Conservation (phyloP, 257 asterid species). For the Lithospermum erythrorhizon region DNA sequence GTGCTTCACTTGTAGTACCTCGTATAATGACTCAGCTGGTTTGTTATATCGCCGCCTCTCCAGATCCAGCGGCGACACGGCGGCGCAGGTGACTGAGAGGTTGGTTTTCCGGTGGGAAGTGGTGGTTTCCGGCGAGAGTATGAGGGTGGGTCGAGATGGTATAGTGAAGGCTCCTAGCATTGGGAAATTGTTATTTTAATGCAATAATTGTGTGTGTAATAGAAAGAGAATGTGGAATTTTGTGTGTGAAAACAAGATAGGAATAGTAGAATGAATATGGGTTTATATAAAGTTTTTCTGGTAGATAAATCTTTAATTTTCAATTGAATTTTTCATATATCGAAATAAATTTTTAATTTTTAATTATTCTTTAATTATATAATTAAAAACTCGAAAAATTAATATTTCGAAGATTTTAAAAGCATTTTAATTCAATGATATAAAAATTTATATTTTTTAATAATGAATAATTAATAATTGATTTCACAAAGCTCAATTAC, state of each 20-base stretch:
- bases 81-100: slow-evolving; percentile 9
- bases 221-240: slow-evolving; percentile 3
- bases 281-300: slow-evolving; percentile 1
- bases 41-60: slow-evolving; percentile 3
- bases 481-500: too few species aligned
- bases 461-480: too few species aligned
- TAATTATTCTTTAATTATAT: too few species aligned
- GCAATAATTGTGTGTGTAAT: background rate
- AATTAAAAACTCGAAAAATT: too few species aligned
- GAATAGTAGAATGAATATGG: background rate
- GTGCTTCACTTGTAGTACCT: slow-evolving; percentile 50
- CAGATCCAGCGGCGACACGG: slow-evolving; percentile 19
- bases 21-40: slow-evolving; percentile 35
- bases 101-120: background rate
- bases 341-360: too few species aligned
- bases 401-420: too few species aligned
- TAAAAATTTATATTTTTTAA: too few species aligned
- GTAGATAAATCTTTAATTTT: too few species aligned
- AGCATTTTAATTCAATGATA: too few species aligned
- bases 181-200: background rate
- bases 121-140: slow-evolving; percentile 1
- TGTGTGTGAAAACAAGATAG: background rate
- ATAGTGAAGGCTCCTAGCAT: slow-evolving; percentile 14
- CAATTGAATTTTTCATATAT: too few species aligned
- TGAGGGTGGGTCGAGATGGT: slow-evolving; percentile 3